These are phyloP conservation scores for Candida dubliniensis DNA, from an alignment of 1,139 yeast species.

Conservation along the genomic window DNA sequence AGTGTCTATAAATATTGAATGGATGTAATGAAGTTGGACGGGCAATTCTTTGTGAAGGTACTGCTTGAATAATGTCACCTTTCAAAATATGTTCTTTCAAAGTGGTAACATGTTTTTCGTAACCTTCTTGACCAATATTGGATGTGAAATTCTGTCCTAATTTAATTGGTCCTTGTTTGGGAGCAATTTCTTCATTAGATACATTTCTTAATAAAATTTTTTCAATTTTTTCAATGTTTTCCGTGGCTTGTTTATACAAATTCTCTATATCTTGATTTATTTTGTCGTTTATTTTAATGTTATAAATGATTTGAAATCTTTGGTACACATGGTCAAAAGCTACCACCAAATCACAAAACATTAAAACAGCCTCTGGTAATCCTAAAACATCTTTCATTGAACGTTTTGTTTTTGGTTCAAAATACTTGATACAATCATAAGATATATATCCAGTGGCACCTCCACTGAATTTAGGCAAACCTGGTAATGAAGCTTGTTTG, in stretches of 20 bases:
- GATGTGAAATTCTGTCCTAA: slow-evolving; percentile 69
- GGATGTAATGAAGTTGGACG: slow-evolving; percentile 95
- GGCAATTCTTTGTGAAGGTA: slow-evolving; percentile 94
- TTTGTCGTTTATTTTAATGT: slow-evolving; percentile 53
- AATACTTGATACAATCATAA: slow-evolving; percentile 93
- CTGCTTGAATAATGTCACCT: slow-evolving; percentile 97
- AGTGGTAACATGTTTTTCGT: slow-evolving; percentile 73
- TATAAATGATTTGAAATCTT: slow-evolving; percentile 85
- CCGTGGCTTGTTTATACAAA: slow-evolving; percentile 56
- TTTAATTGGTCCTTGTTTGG: slow-evolving; percentile 69
- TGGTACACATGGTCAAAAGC: slow-evolving; percentile 95
- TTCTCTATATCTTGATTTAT: slow-evolving; percentile 35
- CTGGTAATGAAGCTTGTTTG: slow-evolving; percentile 74
- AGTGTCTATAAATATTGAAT: slow-evolving; percentile 90
- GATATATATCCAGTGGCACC: slow-evolving; percentile 96
- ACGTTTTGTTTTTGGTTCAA: slow-evolving; percentile 85
- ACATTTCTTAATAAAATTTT: slow-evolving; percentile 43
- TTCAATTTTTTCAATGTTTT: slow-evolving; percentile 59
- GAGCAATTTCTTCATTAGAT: slow-evolving; percentile 34
- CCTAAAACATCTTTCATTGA: slow-evolving; percentile 73
- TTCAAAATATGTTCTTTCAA: slow-evolving; percentile 78
- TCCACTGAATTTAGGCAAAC: slow-evolving; percentile 83
- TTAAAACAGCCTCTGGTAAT: slow-evolving; percentile 87
- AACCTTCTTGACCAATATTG: slow-evolving; percentile 91
- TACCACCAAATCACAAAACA: slow-evolving; percentile 86